These are phyloP conservation scores for Malus hybrid DNA, from an alignment of 331 rosid species.

Conservation along the genomic window DNA sequence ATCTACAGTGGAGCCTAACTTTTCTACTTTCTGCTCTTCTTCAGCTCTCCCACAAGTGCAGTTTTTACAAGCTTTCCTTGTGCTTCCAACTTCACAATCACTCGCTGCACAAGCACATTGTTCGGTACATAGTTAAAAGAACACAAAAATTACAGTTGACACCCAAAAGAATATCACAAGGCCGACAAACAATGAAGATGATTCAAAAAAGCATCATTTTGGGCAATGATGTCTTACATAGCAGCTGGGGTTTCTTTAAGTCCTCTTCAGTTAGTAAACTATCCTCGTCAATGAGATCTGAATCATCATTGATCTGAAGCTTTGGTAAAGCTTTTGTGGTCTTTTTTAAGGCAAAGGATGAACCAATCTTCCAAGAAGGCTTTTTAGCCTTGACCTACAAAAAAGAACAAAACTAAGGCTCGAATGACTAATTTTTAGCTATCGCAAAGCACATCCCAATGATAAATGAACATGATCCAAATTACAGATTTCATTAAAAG, in stretches of 20 bases:
- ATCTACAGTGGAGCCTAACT: slow-evolving; percentile 64
- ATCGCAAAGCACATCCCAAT: background rate
- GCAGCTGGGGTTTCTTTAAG: slow-evolving; percentile 59
- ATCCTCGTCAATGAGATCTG: slow-evolving; percentile 89
- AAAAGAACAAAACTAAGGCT: background rate
- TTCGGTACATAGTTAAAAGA: background rate
- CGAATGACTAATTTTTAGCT: background rate
- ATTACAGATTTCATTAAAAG: background rate
- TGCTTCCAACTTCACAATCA: slow-evolving; percentile 82
- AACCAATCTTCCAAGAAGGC: slow-evolving; percentile 91
- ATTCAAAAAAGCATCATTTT: slow-evolving; percentile 1
- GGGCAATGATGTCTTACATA: slow-evolving; percentile 28
- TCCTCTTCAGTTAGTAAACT: slow-evolving; percentile 86
- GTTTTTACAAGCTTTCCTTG: slow-evolving; percentile 92
- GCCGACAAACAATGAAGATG: background rate
- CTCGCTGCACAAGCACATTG: slow-evolving; percentile 34
- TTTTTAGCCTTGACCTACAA: slow-evolving; percentile 66
- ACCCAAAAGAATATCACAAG: background rate
- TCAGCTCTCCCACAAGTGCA: slow-evolving; percentile 94
- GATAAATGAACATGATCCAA: background rate
- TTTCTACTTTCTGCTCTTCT: slow-evolving; percentile 77
- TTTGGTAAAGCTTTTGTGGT: slow-evolving; percentile 43
- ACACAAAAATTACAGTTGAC: background rate
- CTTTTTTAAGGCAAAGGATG: slow-evolving; percentile 79
- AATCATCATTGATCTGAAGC: slow-evolving; percentile 66